Evolutionary conservation across 176 grass and related monocot genomes (phyloP).

Genomic region (Eleusine indica): DNA sequence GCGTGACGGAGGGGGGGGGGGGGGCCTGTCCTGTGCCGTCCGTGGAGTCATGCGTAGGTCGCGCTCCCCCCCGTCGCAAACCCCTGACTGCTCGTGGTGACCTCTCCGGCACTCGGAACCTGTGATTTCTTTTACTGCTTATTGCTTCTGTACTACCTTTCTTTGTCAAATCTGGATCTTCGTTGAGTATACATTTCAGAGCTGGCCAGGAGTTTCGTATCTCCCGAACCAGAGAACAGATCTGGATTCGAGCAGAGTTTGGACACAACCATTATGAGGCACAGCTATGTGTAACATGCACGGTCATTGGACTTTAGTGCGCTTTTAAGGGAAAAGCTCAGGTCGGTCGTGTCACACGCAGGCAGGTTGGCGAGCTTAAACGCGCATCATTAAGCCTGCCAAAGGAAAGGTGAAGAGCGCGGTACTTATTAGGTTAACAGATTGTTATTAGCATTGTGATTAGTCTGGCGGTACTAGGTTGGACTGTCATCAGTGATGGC

Average conservation of each 20-base stretch:
- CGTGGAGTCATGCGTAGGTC: not conserved
- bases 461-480: no score
- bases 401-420: not conserved
- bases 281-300: conserved; percentile 23
- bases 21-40: not conserved
- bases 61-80: not conserved
- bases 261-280: conserved; percentile 37
- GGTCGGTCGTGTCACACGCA: not conserved
- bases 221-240: not conserved
- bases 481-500: no score
- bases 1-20: not conserved
- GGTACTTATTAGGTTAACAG: not conserved
- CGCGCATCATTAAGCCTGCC: not conserved
- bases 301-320: conserved; percentile 18
- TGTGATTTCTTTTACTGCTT: conserved; percentile 32
- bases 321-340: conserved; percentile 17
- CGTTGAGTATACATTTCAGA: not conserved
- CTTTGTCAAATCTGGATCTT: no score
- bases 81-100: not conserved
- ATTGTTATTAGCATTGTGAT: no score
- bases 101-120: not conserved
- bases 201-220: not conserved
- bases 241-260: conserved; percentile 1
- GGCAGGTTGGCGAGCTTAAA: not conserved
- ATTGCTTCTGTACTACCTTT: no score